Evolutionary conservation across 345 rosid genomes (phyloP), one percentile per base, ranked within the genome.

Genomic region (Fremontodendron californicum): DNA sequence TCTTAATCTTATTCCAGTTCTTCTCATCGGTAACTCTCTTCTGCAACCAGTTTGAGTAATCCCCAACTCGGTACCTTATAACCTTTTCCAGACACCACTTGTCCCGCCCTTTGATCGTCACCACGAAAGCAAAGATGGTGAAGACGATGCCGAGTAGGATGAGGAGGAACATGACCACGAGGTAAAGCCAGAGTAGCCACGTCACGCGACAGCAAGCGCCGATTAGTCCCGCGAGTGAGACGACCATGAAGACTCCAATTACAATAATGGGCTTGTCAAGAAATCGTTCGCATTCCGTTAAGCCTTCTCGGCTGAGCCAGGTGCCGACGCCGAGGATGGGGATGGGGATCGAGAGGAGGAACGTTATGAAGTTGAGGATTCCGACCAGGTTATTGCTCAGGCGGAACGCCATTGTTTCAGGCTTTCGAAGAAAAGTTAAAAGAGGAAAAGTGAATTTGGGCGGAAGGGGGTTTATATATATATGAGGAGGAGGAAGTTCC

Each of bases 101-200:
- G 49, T 2, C 97, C 97, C 2, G 98, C 94, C 98, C 98, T 78
- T 90, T 91, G 74, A 83, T 91, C n/a, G 94, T 93, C 75, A 93
- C 93, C 2, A 82, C 85, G 68, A 94, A 91, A 18, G 94, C 90
- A 70, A 93, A 88, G 79, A 91, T 82, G 13, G 98, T 94, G 87
- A 91, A 89, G 79, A 87, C 83, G 82, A 91, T 75, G 60, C 90
- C 81, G 48, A 87, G 3, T 42, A 94, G 64, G 35, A 93, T 93
- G 73, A 90, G 82, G 71, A 93, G 27, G 84, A 91, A 90, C 98
- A 89, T 91, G 10, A 90, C 93, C 11, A 89, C 58, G 10, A 55
- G 29, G 61, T 55, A 54, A 54, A 54, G 58, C 58, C 58, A 54
- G 58, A 54, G 25, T 1, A 54, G 23, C 58, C 25, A 54, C 10